Percentiles rank a stretch among this genome's conserved stretches.
Evolutionary conservation across 1,284 basidiomycete genomes (phyloP).

Genomic region (Ceratobasidium papillatum): DNA sequence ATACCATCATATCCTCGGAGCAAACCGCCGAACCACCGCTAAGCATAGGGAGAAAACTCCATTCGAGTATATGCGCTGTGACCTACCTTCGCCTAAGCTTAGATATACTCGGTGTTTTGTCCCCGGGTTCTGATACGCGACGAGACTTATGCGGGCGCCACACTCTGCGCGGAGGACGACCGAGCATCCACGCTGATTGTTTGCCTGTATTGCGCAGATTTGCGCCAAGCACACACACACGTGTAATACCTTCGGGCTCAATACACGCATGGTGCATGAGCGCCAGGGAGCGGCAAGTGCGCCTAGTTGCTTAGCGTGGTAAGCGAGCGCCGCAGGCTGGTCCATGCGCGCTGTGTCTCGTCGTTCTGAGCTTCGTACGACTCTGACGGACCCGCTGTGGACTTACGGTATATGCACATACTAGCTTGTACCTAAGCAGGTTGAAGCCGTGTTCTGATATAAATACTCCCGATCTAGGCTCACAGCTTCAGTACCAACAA

Average conservation of each 20-base stretch:
- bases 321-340: constrained; percentile 1
- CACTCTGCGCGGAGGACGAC: not conserved
- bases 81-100: not conserved
- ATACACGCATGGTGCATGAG: not conserved
- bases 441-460: not conserved
- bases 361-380: not conserved
- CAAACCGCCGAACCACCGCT: not conserved
- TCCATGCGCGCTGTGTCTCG: not conserved
- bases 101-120: not conserved
- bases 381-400: not conserved
- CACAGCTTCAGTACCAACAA: constrained; percentile 5
- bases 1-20: too few species aligned
- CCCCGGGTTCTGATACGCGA: not conserved
- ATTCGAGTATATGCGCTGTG: not conserved
- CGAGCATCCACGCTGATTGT: not conserved
- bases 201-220: not conserved
- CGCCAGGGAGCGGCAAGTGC: not conserved
- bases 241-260: not conserved
- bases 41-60: not conserved
- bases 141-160: not conserved
- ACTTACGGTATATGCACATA: not conserved
- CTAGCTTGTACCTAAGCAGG: not conserved
- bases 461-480: not conserved
- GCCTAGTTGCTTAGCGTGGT: constrained; percentile 15
- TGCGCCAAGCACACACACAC: not conserved